Evolutionary conservation across 331 rosid genomes (phyloP).

Genomic region (Malus hybrid): DNA sequence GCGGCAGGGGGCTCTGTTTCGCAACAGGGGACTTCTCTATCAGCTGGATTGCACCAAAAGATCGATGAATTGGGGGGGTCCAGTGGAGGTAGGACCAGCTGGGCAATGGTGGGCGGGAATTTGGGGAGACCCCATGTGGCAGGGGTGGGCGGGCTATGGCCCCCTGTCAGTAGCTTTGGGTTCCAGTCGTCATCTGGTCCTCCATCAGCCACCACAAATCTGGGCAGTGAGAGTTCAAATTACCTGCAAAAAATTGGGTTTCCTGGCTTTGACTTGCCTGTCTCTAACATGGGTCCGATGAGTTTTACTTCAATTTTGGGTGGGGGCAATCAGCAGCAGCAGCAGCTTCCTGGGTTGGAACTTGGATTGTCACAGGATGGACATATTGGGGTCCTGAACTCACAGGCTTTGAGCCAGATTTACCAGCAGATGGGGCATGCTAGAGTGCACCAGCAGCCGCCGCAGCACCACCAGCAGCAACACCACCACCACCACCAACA

Average conservation of each 20-base stretch:
- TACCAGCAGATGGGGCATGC: slow-evolving; percentile 83
- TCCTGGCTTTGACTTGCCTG: slow-evolving; percentile 72
- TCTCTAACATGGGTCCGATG: slow-evolving; percentile 67
- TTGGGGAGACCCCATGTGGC: slow-evolving; percentile 79
- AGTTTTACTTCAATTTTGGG: slow-evolving; percentile 93
- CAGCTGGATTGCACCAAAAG: slow-evolving; percentile 58
- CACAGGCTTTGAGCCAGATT: slow-evolving; percentile 77
- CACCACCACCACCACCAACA: slow-evolving; percentile 26
- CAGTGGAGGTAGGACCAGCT: slow-evolving; percentile 54
- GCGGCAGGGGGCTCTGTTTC: slow-evolving; percentile 50
- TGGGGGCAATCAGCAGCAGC: slow-evolving; percentile 48
- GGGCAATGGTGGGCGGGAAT: slow-evolving; percentile 60
- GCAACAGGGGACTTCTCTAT: slow-evolving; percentile 44
- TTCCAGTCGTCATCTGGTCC: slow-evolving; percentile 51
- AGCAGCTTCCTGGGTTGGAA: slow-evolving; percentile 83
- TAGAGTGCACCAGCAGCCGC: slow-evolving; percentile 49
- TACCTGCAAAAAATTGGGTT: slow-evolving; percentile 75
- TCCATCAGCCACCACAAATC: slow-evolving; percentile 24
- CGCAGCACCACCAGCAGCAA: slow-evolving; percentile 23
- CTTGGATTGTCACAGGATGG: slow-evolving; percentile 90
- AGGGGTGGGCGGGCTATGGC: slow-evolving; percentile 65
- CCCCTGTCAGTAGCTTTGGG: slow-evolving; percentile 62
- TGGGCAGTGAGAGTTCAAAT: slow-evolving; percentile 50
- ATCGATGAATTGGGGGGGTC: slow-evolving; percentile 63
- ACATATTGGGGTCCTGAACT: slow-evolving; percentile 78